Evolutionary conservation across 2,329 filamentous ascomycete genomes (phyloP), one percentile per base, ranked within the genome.

Genomic region (Knufia fluminis): DNA sequence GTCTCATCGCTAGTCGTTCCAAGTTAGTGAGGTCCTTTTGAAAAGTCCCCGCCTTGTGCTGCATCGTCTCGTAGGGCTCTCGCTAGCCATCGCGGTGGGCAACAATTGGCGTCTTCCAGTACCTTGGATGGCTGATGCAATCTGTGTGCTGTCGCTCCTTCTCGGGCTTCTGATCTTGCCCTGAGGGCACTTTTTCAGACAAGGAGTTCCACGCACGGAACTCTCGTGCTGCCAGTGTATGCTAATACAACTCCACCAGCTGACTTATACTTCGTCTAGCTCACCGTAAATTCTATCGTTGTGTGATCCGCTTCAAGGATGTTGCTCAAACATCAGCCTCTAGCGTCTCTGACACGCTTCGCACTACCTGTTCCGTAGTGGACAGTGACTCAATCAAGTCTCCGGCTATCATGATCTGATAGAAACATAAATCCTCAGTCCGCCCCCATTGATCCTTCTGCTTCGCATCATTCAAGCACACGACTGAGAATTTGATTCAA

Each of bases 281-380:
- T 40, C 35, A 48, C 45, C 33, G 33, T 17, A 36, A 36, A 36
- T 14, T 36, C n/a, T 36, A 4, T 17, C 17, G 24, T 19, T 31
- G 22, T 16, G 24, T 22, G 6, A 17, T 40, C 32, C 33, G 35
- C 35, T 39, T 14, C 22, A 40, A 28, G 17, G 45, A 20, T 19
- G 14, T 20, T 40, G 17, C 24, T 39, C 23, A 39, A 24, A 24
- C 33, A 31, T 48, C 19, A 40, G 45, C 45, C 45, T 28, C 35
- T 48, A 40, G 45, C 26, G 44, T 39, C 20, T 46, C 20, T 48
- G 33, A 48, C 45, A 40, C 45, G 45, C 45, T 48, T 48, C 33
- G 16, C 23, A 40, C 33, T 48, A 20, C 45, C 45, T n/a, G n/a
- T 39, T 48, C 36, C 17, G 45, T 39, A 8, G 10, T 17, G 32